Base-by-base conservation (phyloP, 2,329 filamentous ascomycete species). In the Xylariaceae sp. region DNA sequence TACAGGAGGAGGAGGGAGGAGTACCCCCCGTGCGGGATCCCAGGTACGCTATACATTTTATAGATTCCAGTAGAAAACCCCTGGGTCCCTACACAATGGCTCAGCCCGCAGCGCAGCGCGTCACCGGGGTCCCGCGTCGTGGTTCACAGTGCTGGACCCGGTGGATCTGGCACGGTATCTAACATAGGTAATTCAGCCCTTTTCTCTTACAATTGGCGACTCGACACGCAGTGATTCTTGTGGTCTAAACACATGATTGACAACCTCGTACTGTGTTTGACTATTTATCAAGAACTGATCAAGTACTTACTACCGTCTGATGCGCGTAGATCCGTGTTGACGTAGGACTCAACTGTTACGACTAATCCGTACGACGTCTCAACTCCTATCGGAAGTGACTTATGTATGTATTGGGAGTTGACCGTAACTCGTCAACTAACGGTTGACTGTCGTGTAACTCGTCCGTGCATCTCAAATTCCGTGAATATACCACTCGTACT, bases 121-220 rank as follows among this genome's bases (percentile, higher is more conserved):
- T 61, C 56, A 50, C 51, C 18, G 30, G 37, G 54, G 55, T 62
- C 61, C 61, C 61, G 61, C 61, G 61, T 60, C 57, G 45, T 60
- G 50, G 51, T 54, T 57, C 48, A 64, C 61, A 62, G 61, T 64
- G 60, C 23, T 34, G 6, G 9, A 11, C 4, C 5, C 1, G 9
- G 2, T 6, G 35, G 5, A 18, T 2, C 34, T 50, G 4, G 17
- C 61, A 63, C 61, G 30, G 61, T 63, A 57, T 57, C 57, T 63
- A 63, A 2, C 15, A 15, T 47, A 18, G 17, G 17, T 18, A 47
- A n/a, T 7, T 47, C 23, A 30, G 23, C 23, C 23, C 23, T 1
- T 30, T 30, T 30, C 23, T 30, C 2, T 18, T 18, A 18, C 17
- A 18, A 18, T 18, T 2, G 17, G 23, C 23, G 23, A 30, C 23